Conservation (phyloP, 495 filamentous ascomycete species). For the Neurospora sp. region DNA sequence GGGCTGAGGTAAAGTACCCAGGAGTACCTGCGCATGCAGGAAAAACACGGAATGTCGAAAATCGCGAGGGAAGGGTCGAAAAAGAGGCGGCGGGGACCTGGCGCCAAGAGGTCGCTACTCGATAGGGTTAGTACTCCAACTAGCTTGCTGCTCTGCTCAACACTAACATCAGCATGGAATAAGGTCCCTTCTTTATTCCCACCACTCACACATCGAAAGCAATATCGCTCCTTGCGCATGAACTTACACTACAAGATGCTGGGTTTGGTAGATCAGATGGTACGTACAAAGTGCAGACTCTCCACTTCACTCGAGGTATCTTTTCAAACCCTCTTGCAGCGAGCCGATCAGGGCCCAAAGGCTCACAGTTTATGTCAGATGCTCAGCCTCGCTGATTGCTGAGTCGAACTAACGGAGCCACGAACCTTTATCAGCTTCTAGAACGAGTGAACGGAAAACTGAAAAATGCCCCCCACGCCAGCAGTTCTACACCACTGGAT, state of each 20-base stretch:
- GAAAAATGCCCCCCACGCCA: background rate
- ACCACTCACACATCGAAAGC: background rate
- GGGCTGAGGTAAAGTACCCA: background rate
- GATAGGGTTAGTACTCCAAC: background rate
- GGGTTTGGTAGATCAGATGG: no score
- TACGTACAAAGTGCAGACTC: no score
- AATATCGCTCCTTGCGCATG: background rate
- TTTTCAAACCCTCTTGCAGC: no score
- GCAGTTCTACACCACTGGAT: background rate
- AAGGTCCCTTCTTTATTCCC: background rate
- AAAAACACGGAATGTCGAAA: background rate
- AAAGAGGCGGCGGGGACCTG: background rate
- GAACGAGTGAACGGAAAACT: background rate
- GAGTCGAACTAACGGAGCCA: background rate
- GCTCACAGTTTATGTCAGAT: background rate
- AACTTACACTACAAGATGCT: background rate
- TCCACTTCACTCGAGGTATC: no score
- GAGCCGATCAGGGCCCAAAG: background rate
- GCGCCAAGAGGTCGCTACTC: background rate
- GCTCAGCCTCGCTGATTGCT: background rate
- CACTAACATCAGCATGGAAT: background rate
- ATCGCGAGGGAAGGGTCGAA: background rate
- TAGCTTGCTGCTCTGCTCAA: background rate
- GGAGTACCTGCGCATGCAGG: background rate
- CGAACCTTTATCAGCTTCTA: background rate